These are phyloP conservation scores for Peziza echinospora DNA, from an alignment of 495 filamentous ascomycete genomes.

Conservation along the genomic window DNA sequence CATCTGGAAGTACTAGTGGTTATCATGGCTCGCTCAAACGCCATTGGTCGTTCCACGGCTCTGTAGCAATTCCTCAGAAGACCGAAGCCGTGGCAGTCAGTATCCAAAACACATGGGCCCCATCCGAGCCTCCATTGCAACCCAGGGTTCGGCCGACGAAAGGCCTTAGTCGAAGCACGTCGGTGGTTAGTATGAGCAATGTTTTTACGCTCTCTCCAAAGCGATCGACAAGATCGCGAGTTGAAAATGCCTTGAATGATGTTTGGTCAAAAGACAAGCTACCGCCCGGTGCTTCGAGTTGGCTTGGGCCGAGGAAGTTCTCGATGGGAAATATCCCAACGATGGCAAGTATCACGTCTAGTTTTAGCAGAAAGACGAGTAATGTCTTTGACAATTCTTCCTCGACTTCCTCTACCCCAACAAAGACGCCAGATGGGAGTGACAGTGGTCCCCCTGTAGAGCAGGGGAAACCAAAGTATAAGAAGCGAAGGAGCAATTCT, in stretches of 20 bases:
- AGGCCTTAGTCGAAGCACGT: slow-evolving; percentile 46
- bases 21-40: slow-evolving; percentile 48
- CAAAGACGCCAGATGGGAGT: too few species aligned
- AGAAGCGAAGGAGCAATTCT: not conserved
- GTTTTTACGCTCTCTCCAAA: slow-evolving; percentile 44
- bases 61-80: slow-evolving; percentile 42
- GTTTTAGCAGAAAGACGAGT: not conserved
- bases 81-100: slow-evolving; percentile 49
- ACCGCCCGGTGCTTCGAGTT: slow-evolving; percentile 28
- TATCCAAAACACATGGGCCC: slow-evolving; percentile 68
- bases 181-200: slow-evolving; percentile 41
- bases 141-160: slow-evolving; percentile 19
- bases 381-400: too few species aligned
- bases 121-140: slow-evolving; percentile 29
- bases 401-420: too few species aligned
- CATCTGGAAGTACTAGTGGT: slow-evolving; percentile 52
- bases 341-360: slow-evolving; percentile 6
- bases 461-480: too few species aligned
- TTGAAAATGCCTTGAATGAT: slow-evolving; percentile 53
- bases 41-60: slow-evolving; percentile 59
- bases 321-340: slow-evolving; percentile 10
- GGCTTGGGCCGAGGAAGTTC: slow-evolving; percentile 6
- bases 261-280: slow-evolving; percentile 71
- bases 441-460: too few species aligned
- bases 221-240: slow-evolving; percentile 49